A percentile compares a stretch with the other conserved stretches of the same genome.
Evolutionary conservation across 495 filamentous ascomycete species (phyloP).

Genomic region (Alectoria sarmentosa): DNA sequence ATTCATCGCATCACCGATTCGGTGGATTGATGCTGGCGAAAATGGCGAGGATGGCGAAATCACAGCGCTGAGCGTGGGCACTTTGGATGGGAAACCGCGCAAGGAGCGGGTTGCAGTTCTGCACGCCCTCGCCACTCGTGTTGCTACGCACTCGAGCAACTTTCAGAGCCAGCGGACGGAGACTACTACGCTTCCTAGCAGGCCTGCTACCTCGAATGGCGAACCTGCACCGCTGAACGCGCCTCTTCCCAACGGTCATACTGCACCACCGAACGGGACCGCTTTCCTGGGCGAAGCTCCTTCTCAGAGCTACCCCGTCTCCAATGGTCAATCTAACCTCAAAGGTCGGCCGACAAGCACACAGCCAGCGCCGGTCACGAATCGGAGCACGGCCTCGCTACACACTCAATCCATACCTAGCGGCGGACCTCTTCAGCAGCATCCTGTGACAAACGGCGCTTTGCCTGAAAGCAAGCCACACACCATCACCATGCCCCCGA

Average conservation of each 20-base stretch:
- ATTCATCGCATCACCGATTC: conserved; percentile 18
- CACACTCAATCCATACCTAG: background rate
- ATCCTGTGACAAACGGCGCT: conserved; percentile 14
- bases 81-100: conserved; percentile 16
- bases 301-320: background rate
- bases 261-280: background rate
- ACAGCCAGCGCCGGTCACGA: background rate
- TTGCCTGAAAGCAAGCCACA: conserved; percentile 15
- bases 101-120: conserved; percentile 21
- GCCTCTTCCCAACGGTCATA: too few species aligned
- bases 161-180: conserved; percentile 9
- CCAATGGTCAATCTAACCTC: background rate
- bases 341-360: background rate
- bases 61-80: conserved; percentile 21
- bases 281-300: background rate
- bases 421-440: background rate
- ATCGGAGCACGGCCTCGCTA: background rate
- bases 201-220: conserved; percentile 2
- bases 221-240: background rate
- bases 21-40: conserved; percentile 19
- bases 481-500: conserved; percentile 14
- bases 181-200: conserved; percentile 1
- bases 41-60: conserved; percentile 22
- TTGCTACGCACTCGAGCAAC: conserved; percentile 16
- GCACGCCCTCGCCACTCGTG: conserved; percentile 18